Evolutionary conservation across 192 early-diverging fungal species (phyloP).

Genomic region (Podila horticola): DNA sequence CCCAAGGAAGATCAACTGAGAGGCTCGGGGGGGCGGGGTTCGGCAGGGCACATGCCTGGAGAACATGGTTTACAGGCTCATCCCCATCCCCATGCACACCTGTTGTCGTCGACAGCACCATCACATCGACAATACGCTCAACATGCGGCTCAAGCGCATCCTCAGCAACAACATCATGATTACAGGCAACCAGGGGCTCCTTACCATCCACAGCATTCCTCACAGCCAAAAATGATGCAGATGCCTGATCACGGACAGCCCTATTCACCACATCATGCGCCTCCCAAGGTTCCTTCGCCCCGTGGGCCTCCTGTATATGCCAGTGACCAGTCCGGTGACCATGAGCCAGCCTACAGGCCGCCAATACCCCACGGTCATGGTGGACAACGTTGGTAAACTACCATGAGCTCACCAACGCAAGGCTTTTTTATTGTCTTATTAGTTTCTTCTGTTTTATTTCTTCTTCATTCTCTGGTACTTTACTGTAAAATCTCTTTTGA

Average conservation of each 20-base stretch:
- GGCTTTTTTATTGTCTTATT: not conserved
- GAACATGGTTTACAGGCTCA: conserved; percentile 9
- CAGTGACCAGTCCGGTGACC: conserved; percentile 23
- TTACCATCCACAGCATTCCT: conserved; percentile 16
- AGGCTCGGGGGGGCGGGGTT: conserved; percentile 11
- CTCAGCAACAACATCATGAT: conserved; percentile 18
- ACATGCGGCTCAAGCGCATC: conserved; percentile 17
- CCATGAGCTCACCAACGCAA: not conserved
- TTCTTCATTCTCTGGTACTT: not conserved
- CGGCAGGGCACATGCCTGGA: conserved; percentile 17
- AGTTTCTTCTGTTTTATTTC: not conserved
- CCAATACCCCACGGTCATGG: conserved; percentile 22
- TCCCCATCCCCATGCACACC: not conserved
- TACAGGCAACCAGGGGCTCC: conserved; percentile 10
- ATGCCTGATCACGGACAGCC: conserved; percentile 22
- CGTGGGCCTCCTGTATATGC: conserved; percentile 12
- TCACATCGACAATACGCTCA: conserved; percentile 1
- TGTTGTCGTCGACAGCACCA: not conserved
- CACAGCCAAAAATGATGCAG: conserved; percentile 23
- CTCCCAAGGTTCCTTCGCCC: conserved; percentile 21
- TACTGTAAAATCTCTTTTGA: not conserved
- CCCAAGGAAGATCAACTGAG: conserved; percentile 24
- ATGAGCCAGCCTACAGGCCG: conserved; percentile 35
- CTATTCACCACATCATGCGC: conserved; percentile 9
- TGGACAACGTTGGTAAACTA: not conserved